Base-by-base conservation (phyloP, 208 protist species). In the Crithidia fasciculata region DNA sequence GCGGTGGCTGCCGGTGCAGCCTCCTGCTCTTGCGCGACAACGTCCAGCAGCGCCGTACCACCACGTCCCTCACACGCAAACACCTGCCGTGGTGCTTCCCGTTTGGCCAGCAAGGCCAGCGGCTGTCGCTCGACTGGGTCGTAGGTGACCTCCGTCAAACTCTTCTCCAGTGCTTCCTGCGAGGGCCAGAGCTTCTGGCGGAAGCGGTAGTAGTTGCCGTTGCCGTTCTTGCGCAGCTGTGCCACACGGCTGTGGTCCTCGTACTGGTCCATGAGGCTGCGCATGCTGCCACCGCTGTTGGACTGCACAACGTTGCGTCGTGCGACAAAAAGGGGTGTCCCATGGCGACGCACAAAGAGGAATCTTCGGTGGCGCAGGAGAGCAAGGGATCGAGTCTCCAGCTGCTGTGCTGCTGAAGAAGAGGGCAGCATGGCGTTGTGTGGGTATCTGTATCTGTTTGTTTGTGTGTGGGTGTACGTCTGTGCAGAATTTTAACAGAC, bases 131-230 rank as follows among this genome's bases (percentile, higher is more conserved):
- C 89, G n/a, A 88, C 87, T 2, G 83, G 54, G 75, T 80, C 81
- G 67, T 95, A 96, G 15, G 80, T 61, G 43, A 74, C 12, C 52
- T 87, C 77, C 19, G 87, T 96, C 71, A 93, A 64, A 0, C 53
- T 82, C 19, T 55, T 74, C 74, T 96, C 92, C 43, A 95, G 63
- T 3, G 84, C 80, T 71, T 93, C 89, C 68, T 75, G 62, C 57
- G 76, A 86, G 16, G 83, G 87, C 88, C 89, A 96, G 28, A 96
- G 82, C 69, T 87, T 88, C 62, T 92, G 92, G 37, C 90, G 88
- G 19, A 85, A 87, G 3, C 92, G 85, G 67, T 96, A 96, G 70
- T 88, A 92, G 63, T 96, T 96, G 13, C 86, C 92, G 36, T 83
- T 75, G 8, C 73, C 52, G 73, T 96, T 94, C 16, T 66, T 74